phyloP scores from a whole-genome alignment of 495 filamentous ascomycete species.

The Hamigera avellanea region DNA sequence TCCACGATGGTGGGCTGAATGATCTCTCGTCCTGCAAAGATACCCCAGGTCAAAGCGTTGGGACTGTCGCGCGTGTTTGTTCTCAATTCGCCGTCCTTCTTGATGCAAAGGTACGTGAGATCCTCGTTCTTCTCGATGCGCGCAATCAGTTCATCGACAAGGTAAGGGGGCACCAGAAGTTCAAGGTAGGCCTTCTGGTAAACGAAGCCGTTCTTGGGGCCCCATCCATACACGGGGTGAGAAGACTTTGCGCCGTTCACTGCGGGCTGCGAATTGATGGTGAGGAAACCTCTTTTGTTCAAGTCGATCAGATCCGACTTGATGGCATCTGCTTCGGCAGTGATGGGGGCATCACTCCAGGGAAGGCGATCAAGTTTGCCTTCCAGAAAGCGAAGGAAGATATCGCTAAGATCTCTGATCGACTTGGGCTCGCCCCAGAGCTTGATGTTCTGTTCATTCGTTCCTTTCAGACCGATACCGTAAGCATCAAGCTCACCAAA shows the following conservation, averaged over 20 bases:
- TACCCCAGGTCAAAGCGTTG: conserved; percentile 97
- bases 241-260: conserved; percentile 87
- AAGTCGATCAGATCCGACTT: conserved; percentile 63
- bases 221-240: conserved; percentile 85
- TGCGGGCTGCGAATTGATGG: conserved; percentile 95
- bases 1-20: conserved; percentile 99
- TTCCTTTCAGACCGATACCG: conserved; percentile 89
- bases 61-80: conserved; percentile 80
- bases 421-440: conserved; percentile 83
- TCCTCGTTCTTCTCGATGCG: conserved; percentile 70
- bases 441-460: conserved; percentile 92
- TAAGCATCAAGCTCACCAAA: conserved; percentile 96
- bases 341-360: conserved; percentile 88
- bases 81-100: conserved; percentile 62
- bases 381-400: conserved; percentile 75
- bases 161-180: conserved; percentile 66
- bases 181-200: conserved; percentile 99
- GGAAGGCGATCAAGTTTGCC: conserved; percentile 73
- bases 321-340: conserved; percentile 67
- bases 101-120: conserved; percentile 87
- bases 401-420: conserved; percentile 63
- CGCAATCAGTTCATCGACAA: conserved; percentile 66
- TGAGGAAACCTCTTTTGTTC: conserved; percentile 79
- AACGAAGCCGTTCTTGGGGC: conserved; percentile 87
- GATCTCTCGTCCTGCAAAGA: conserved; percentile 97